Evolutionary conservation across 108 stramenopile species (phyloP).

Genomic region (Bacterosira constricta): DNA sequence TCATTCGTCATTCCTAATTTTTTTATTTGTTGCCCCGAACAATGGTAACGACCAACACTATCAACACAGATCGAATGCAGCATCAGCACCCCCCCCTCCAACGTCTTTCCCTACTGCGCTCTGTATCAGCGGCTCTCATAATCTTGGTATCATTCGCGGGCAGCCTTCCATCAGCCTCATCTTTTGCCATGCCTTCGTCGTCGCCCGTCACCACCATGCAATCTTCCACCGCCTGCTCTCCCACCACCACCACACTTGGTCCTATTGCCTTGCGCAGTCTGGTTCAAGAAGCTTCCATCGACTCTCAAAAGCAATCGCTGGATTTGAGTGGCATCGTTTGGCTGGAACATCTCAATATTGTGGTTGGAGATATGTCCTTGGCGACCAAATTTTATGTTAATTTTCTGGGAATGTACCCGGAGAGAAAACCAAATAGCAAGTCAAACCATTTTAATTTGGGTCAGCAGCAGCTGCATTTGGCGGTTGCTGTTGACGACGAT

Average conservation of each 20-base stretch:
- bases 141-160: background rate
- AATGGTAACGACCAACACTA: too few relatives aligned
- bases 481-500: conserved; percentile 35
- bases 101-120: background rate
- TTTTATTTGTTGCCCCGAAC: too few relatives aligned
- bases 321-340: conserved; percentile 59
- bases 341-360: conserved; percentile 71
- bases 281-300: conserved; percentile 20
- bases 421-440: conserved; percentile 27
- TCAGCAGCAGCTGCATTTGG: conserved; percentile 75
- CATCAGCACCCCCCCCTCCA: background rate
- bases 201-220: background rate
- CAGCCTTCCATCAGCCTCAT: background rate
- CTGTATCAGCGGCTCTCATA: background rate
- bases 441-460: conserved; percentile 69
- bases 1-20: too few relatives aligned
- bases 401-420: conserved; percentile 53
- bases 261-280: conserved; percentile 20
- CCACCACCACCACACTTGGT: conserved; percentile 22
- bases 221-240: background rate
- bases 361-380: conserved; percentile 45
- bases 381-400: conserved; percentile 63
- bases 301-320: background rate
- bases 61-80: too few relatives aligned
- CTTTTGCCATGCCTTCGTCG: background rate